Evolutionary conservation across 176 grass and related monocot genomes (phyloP), one percentile per base, ranked within the genome.

Genomic region (Chrysopogon serrulatus): DNA sequence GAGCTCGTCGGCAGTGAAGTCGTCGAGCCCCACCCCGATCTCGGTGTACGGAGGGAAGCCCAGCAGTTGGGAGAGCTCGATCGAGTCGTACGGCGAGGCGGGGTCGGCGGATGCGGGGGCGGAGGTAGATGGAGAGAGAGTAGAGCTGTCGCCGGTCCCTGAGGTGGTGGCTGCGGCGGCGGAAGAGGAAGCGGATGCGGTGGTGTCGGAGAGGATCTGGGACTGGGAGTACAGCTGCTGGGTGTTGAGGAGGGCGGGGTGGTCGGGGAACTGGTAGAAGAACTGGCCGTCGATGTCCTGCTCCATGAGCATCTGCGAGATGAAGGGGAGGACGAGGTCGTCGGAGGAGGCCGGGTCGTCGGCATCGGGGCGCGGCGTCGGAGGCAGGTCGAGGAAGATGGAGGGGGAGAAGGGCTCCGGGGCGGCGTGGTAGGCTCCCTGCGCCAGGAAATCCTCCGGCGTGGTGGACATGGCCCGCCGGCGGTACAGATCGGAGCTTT

Each of bases 161-260:
- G 16, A 6, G 48, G 5, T 21, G 17, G 49, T 23, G 49, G 21
- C n/a, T n/a, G n/a, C n/a, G n/a, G n/a, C n/a, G n/a, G 60, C 27
- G 28, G 28, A 1, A 13, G 27, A 4, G 28, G 26, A 13, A 21
- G 69, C 34, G 3, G 65, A 15, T 33, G 70, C 64, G 16, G 73
- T 42, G 17, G 2, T 17, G 37, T 6, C 42, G 81, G 39, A 43
- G 19, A 83, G 69, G 39, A 83, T 83, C 70, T 83, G 53, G 14
- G 56, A 37, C n/a, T n/a, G n/a, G n/a, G n/a, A n/a, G n/a, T 73
- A 83, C 53, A 68, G 53, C 11, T 63, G 30, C 69, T 83, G 51
- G 5, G 39, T 70, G 1, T 32, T 13, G 61, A 32, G 61, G 4
- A 65, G 61, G 14, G 61, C 61, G 4, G 28, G 61, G 14, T 65